Base-by-base conservation (phyloP, 2,329 filamentous ascomycete genomes). In the Endoconidiophora polonica region DNA sequence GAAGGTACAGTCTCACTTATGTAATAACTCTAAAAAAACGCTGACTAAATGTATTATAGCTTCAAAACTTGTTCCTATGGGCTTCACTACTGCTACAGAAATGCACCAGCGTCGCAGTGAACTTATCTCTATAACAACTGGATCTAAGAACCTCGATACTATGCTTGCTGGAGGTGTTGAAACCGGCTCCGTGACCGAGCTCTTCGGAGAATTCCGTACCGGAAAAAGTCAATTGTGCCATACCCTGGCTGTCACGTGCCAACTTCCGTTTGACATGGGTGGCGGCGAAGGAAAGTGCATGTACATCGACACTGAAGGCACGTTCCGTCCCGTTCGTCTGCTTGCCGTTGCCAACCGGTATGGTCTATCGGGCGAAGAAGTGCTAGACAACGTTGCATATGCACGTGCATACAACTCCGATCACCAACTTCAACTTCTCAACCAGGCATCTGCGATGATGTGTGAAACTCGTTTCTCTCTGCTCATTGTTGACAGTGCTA, bases 151-250 rank as follows among this genome's bases (percentile, higher is more conserved):
- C 61, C 75, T 98, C 7, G 91, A 98, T 62, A 96, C 91, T 12
- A 72, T 98, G 20, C 76, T 98, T 14, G 91, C 90, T 26, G 91
- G 91, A 58, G 91, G 91, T 52, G 77, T 98, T 46, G 93, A 98
- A 66, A 98, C 91, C 0, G 93, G 93, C 42, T 96, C 88, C 6
- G 93, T 98, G 49, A 98, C 93, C 0, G 93, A 98, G 66, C 81
- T 98, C 3, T 98, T 98, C 61, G 91, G 91, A 61, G 91, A 98
- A 65, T 98, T 98, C 62, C 77, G 91, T 59, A 98, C 91, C 0
- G 93, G 91, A 64, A 98, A 98, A 68, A 94, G 87, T 69, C 91
- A 98, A 65, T 90, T 98, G 52, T 98, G 91, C 59, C 93, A 98
- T 63, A 98, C 91, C 0, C 73, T 98, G n/a, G 91, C 93, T 0